These are phyloP conservation scores for Hylodesmum podocarpum DNA, from an alignment of 306 rosid species.

Conservation along the genomic window DNA sequence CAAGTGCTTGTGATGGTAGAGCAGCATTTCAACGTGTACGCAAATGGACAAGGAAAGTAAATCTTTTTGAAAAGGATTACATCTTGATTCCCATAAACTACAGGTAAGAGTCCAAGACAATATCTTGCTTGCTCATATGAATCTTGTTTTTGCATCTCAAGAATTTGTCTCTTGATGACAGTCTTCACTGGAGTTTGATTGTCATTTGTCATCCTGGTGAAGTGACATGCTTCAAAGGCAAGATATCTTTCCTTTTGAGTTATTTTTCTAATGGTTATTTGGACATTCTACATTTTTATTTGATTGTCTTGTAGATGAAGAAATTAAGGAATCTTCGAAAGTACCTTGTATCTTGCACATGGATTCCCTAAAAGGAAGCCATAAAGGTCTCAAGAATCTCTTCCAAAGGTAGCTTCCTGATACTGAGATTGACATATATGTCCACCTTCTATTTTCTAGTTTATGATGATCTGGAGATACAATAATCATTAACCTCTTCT, in stretches of 20 bases:
- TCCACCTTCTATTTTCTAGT: background rate
- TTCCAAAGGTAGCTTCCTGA: constrained; percentile 57
- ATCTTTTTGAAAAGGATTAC: constrained; percentile 65
- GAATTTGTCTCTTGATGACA: constrained; percentile 36
- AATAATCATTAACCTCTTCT: background rate
- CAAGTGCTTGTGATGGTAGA: constrained; percentile 57
- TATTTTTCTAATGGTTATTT: constrained; percentile 23
- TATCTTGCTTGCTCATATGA: constrained; percentile 11
- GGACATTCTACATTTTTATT: constrained; percentile 18
- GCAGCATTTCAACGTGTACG: constrained; percentile 65
- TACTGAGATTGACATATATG: constrained; percentile 6
- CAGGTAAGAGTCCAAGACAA: constrained; percentile 45
- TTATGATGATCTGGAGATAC: background rate
- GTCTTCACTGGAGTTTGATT: constrained; percentile 80
- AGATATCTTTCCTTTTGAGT: constrained; percentile 28
- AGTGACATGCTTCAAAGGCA: constrained; percentile 49
- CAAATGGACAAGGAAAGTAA: constrained; percentile 75
- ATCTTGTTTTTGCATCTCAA: constrained; percentile 25
- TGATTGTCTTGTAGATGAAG: constrained; percentile 46
- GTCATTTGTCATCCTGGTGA: constrained; percentile 74
- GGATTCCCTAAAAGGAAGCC: constrained; percentile 77
- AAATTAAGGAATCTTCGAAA: constrained; percentile 40
- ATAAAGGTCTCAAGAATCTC: constrained; percentile 60
- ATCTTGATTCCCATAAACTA: constrained; percentile 69
- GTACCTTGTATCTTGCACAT: constrained; percentile 79